phyloP scores from a whole-genome alignment of 2,329 filamentous ascomycete genomes.

The Celoporthe dispersa region DNA sequence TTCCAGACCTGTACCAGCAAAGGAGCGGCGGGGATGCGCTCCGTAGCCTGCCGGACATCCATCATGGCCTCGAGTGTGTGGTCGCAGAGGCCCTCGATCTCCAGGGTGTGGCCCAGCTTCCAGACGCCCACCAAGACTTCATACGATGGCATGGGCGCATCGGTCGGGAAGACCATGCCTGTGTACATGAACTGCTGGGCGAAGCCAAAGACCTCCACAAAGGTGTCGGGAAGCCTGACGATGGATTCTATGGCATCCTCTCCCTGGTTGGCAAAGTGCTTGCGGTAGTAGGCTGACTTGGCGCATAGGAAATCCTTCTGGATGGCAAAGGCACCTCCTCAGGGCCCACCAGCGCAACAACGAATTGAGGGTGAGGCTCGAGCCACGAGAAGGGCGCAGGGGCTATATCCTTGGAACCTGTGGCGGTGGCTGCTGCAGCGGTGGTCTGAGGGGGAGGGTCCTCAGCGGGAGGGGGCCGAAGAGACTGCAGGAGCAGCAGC shows the following conservation, averaged over 20 bases:
- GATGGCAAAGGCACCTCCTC: conserved; percentile 60
- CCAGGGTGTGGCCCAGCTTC: conserved; percentile 58
- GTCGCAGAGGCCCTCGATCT: conserved; percentile 60
- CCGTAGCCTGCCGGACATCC: conserved; percentile 57
- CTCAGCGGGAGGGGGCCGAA: not conserved
- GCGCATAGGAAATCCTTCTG: conserved; percentile 63
- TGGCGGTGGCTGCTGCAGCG: not conserved
- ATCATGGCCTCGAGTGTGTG: conserved; percentile 61
- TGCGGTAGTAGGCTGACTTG: conserved; percentile 53
- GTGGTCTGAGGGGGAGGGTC: not conserved
- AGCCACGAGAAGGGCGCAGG: conserved; percentile 26
- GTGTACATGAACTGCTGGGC: conserved; percentile 61
- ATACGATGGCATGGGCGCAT: conserved; percentile 52
- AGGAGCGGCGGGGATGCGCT: conserved; percentile 60
- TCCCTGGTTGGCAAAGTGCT: conserved; percentile 46
- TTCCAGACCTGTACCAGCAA: conserved; percentile 66
- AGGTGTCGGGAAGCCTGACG: conserved; percentile 53
- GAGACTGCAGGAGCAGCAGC: conserved; percentile 1
- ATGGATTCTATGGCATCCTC: conserved; percentile 53
- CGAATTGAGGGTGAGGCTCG: conserved; percentile 59
- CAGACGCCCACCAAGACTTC: conserved; percentile 59
- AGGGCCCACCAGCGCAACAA: conserved; percentile 57
- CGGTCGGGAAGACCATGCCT: conserved; percentile 49
- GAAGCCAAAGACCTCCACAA: conserved; percentile 57
- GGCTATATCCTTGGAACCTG: not conserved